Conservation (phyloP, 441 rosid species). For the Arabidopsis lyrata region DNA sequence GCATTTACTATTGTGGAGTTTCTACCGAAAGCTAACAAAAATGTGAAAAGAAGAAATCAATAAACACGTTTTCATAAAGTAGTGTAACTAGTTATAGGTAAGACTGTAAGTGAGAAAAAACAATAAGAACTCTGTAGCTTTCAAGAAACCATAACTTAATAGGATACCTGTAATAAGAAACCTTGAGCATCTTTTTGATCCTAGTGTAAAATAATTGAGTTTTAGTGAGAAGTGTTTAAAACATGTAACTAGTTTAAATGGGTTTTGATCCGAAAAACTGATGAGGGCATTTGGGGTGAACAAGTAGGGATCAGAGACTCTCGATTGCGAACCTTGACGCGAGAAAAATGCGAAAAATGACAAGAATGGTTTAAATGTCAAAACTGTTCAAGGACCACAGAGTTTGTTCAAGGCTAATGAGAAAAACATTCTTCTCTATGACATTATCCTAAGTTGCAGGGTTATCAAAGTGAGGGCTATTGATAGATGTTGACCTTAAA, state of each 20-base stretch:
- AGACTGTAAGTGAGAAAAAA: constrained; percentile 16
- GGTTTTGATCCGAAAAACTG: background rate
- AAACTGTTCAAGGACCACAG: constrained; percentile 17
- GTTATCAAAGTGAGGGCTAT: constrained; percentile 30
- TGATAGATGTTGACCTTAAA: constrained; percentile 36
- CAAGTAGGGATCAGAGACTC: constrained; percentile 3
- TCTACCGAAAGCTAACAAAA: constrained; percentile 37
- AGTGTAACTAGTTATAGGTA: constrained; percentile 34
- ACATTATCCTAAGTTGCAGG: constrained; percentile 17
- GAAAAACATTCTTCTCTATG: constrained; percentile 22
- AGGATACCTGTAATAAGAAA: constrained; percentile 26
- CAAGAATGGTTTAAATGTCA: constrained; percentile 8
- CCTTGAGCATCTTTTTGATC: constrained; percentile 33
- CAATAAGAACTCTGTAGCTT: constrained; percentile 12
- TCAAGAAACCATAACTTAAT: constrained; percentile 21
- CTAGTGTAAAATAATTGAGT: constrained; percentile 1
- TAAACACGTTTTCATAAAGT: constrained; percentile 22
- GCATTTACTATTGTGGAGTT: constrained; percentile 45
- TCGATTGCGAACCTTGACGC: constrained; percentile 2
- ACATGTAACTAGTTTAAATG: background rate
- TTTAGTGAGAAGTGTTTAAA: background rate
- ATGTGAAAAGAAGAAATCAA: constrained; percentile 30
- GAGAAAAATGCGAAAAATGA: background rate
- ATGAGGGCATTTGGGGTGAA: background rate
- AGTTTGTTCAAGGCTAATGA: constrained; percentile 2